A percentile compares a stretch with the other conserved stretches of the same genome.
phyloP scores from a whole-genome alignment of 345 rosid species.

The Moricandia moricandioides region DNA sequence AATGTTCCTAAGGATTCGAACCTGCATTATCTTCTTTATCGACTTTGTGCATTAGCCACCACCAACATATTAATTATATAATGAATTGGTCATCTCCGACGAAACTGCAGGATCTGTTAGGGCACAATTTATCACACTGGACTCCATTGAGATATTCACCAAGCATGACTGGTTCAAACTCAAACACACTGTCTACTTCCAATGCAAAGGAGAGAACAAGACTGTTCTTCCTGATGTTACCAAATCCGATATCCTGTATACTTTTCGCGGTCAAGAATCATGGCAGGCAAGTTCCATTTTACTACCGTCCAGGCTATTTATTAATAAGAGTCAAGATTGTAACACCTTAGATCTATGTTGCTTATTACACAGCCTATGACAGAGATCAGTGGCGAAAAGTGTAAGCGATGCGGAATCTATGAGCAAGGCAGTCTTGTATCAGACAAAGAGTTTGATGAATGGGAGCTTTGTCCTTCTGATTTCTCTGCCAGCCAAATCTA shows the following conservation, averaged over 20 bases:
- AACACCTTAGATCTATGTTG: neutral
- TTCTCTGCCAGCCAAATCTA: conserved; percentile 62
- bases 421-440: conserved; percentile 58
- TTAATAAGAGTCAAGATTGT: neutral
- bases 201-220: conserved; percentile 60
- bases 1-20: no score
- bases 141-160: conserved; percentile 49
- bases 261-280: conserved; percentile 66
- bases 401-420: conserved; percentile 92
- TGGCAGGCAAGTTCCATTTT: conserved; percentile 54
- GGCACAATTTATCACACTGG: conserved; percentile 48
- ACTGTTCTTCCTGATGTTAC: conserved; percentile 55
- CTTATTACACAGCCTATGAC: conserved; percentile 72
- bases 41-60: neutral
- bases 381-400: conserved; percentile 52
- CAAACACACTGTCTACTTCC: conserved; percentile 56
- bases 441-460: conserved; percentile 74
- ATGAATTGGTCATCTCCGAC: neutral
- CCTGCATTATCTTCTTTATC: no score
- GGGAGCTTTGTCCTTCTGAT: conserved; percentile 88
- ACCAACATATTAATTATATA: neutral
- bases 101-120: conserved; percentile 32
- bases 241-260: conserved; percentile 33
- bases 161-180: conserved; percentile 53
- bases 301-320: neutral